A percentile compares a stretch with the other conserved stretches of the same genome.
phyloP scores from a whole-genome alignment of 768 basidiomycete species.

The Postia placenta region DNA sequence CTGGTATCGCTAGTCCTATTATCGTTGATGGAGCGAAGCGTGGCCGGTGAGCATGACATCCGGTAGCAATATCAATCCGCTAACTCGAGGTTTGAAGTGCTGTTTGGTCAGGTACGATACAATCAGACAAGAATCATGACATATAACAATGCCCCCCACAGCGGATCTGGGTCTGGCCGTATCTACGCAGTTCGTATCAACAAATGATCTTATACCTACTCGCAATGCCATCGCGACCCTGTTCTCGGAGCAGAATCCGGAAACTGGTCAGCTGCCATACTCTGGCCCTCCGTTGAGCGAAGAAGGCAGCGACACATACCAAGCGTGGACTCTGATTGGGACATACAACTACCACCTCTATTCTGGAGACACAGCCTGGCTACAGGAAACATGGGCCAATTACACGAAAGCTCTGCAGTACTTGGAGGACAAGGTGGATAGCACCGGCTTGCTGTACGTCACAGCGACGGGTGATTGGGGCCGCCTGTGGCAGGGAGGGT shows the following conservation, averaged over 20 bases:
- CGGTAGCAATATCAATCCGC: conserved; percentile 8
- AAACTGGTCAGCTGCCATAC: conserved; percentile 49
- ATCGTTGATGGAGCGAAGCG: conserved; percentile 60
- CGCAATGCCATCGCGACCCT: conserved; percentile 54
- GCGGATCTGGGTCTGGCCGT: conserved; percentile 62
- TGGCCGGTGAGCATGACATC: conserved; percentile 33
- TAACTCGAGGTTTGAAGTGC: conserved; percentile 26
- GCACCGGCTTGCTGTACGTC: conserved; percentile 45
- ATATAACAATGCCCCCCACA: conserved; percentile 16
- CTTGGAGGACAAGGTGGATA: conserved; percentile 47
- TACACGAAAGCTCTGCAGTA: conserved; percentile 52
- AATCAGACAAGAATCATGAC: too few species aligned
- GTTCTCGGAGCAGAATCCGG: conserved; percentile 46
- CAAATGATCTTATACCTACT: conserved; percentile 49
- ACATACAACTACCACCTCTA: conserved; percentile 51
- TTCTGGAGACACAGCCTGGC: conserved; percentile 46
- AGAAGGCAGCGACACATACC: conserved; percentile 45
- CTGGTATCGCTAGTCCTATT: conserved; percentile 53
- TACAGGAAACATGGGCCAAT: conserved; percentile 44
- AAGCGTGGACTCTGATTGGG: conserved; percentile 56
- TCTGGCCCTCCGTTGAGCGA: conserved; percentile 42
- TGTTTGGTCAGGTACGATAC: conserved; percentile 44
- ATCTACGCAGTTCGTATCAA: conserved; percentile 55
- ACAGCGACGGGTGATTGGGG: conserved; percentile 57
- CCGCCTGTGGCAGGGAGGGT: conserved; percentile 46